These are phyloP conservation scores for Saccharomyces mikatae DNA, from an alignment of 805 yeast genomes.

Conservation along the genomic window DNA sequence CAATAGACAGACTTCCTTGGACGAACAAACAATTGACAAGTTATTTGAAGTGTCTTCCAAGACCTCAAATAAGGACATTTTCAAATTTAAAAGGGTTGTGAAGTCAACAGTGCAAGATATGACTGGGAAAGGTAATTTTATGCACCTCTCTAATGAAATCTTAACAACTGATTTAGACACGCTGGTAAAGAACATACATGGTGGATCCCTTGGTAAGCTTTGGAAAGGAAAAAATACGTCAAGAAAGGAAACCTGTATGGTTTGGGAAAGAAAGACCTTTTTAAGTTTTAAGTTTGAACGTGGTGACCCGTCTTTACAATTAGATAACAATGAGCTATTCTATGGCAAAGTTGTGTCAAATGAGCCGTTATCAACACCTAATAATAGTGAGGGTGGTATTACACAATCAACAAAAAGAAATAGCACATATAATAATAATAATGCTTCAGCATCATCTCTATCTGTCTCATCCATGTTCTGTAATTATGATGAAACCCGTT, in stretches of 20 bases:
- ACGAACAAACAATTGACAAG: conserved; percentile 45
- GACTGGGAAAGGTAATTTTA: conserved; percentile 33
- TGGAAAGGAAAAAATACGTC: conserved; percentile 47
- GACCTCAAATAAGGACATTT: conserved; percentile 35
- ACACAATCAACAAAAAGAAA: neutral
- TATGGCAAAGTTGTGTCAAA: conserved; percentile 6
- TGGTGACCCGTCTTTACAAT: conserved; percentile 19
- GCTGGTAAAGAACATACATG: conserved; percentile 24
- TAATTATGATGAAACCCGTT: conserved; percentile 19
- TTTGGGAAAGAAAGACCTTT: conserved; percentile 11
- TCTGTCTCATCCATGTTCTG: conserved; percentile 21
- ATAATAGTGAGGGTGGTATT: neutral
- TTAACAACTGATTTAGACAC: conserved; percentile 34
- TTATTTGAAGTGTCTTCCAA: conserved; percentile 42
- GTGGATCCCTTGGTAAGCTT: conserved; percentile 33
- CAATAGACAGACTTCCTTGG: conserved; percentile 45
- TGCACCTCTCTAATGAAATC: conserved; percentile 31
- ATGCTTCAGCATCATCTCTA: conserved; percentile 16
- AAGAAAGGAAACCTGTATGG: conserved; percentile 18
- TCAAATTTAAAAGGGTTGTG: conserved; percentile 56
- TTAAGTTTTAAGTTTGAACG: conserved; percentile 10
- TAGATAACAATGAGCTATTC: conserved; percentile 9
- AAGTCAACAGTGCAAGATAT: conserved; percentile 68
- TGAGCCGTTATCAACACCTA: neutral
- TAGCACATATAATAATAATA: neutral